Conservation (phyloP, 192 early-diverging fungal species). For the Pilobolus umbonatus region DNA sequence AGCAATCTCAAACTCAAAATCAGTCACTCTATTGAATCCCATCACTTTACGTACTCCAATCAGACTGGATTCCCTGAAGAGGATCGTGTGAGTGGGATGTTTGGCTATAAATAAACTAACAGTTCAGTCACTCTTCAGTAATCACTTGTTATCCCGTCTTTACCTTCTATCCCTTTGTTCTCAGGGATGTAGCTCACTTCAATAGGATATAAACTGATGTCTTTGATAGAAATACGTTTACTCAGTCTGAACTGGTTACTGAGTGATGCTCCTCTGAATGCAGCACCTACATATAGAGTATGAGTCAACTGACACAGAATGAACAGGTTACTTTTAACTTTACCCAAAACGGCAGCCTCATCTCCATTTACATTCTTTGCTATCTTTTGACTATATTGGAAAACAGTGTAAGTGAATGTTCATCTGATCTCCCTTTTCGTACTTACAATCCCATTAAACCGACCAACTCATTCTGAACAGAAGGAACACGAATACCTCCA, state of each 20-base stretch:
- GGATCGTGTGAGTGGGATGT: slow-evolving; percentile 40
- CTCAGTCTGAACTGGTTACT: slow-evolving; percentile 81
- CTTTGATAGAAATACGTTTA: slow-evolving; percentile 81
- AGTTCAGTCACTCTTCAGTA: background rate
- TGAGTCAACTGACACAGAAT: slow-evolving; percentile 7
- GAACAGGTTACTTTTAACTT: background rate
- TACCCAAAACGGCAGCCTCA: slow-evolving; percentile 89
- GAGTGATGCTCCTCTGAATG: slow-evolving; percentile 79
- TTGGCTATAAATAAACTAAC: background rate
- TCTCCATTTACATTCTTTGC: slow-evolving; percentile 94
- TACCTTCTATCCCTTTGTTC: slow-evolving; percentile 16
- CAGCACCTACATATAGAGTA: too few relatives aligned
- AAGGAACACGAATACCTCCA: slow-evolving; percentile 85
- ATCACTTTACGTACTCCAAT: slow-evolving; percentile 84
- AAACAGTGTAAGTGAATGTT: background rate
- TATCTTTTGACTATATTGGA: slow-evolving; percentile 60
- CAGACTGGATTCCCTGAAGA: slow-evolving; percentile 63
- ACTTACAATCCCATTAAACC: slow-evolving; percentile 65
- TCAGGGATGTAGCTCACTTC: slow-evolving; percentile 56
- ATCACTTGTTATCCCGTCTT: too few relatives aligned
- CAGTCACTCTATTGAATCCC: slow-evolving; percentile 70
- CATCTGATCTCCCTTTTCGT: background rate
- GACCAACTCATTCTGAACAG: slow-evolving; percentile 69
- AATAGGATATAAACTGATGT: slow-evolving; percentile 65
- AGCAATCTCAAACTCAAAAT: slow-evolving; percentile 76